These are phyloP conservation scores for Melocanna baccifera DNA, from an alignment of 176 grass and related monocot species.

Conservation along the genomic window DNA sequence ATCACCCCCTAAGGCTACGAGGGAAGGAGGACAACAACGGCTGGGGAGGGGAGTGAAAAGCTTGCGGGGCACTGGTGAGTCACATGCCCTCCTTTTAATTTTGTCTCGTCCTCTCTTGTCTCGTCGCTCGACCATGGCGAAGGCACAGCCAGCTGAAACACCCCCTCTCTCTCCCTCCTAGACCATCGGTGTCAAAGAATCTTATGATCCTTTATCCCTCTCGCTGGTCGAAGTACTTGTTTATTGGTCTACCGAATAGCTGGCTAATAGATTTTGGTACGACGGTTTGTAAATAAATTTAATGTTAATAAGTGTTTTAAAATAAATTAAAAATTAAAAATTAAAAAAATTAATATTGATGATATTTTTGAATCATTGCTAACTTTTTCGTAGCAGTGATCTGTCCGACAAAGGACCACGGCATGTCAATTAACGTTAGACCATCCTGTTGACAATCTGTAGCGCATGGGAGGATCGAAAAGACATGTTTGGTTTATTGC, in stretches of 20 bases:
- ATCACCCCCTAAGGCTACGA: too few species aligned
- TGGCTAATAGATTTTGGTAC: too few species aligned
- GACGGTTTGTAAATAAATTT: too few species aligned
- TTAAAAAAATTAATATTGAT: too few species aligned
- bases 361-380: too few species aligned
- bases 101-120: slow-evolving; percentile 46
- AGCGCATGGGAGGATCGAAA: neutral
- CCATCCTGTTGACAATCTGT: neutral
- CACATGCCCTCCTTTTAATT: slow-evolving; percentile 47
- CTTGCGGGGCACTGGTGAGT: slow-evolving; percentile 19
- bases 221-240: neutral
- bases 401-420: too few species aligned
- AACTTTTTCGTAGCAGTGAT: too few species aligned
- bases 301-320: too few species aligned
- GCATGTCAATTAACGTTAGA: neutral
- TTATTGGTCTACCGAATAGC: too few species aligned
- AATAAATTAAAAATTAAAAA: too few species aligned
- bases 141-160: neutral
- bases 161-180: too few species aligned
- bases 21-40: too few species aligned
- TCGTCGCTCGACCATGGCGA: neutral
- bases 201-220: neutral
- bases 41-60: neutral
- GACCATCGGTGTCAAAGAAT: slow-evolving; percentile 17
- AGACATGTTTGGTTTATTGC: neutral